Evolutionary conservation across 2,329 filamentous ascomycete genomes (phyloP).

Genomic region (Incumbomyces delicatus): DNA sequence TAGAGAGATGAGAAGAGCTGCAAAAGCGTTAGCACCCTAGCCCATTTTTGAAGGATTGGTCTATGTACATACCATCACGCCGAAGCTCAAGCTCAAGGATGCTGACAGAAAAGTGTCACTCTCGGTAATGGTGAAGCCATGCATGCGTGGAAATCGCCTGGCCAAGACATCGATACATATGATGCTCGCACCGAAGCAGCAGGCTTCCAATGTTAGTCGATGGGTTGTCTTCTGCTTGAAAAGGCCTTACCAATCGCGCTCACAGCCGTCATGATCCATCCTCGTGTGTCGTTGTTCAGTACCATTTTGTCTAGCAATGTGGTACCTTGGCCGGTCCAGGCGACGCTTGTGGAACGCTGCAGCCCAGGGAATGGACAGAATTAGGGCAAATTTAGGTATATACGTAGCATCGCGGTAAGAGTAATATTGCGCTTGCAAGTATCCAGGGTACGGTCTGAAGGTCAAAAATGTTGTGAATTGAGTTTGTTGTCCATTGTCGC

Average conservation of each 20-base stretch:
- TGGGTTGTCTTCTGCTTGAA: conserved; percentile 6
- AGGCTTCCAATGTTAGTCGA: conserved; percentile 29
- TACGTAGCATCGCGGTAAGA: too few relatives aligned
- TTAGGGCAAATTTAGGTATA: too few relatives aligned
- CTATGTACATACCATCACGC: conserved; percentile 67
- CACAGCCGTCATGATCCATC: conserved; percentile 81
- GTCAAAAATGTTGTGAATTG: too few relatives aligned
- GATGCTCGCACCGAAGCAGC: conserved; percentile 65
- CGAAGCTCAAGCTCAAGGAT: conserved; percentile 85
- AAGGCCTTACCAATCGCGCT: conserved; percentile 60
- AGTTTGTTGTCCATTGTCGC: too few relatives aligned
- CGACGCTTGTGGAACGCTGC: too few relatives aligned
- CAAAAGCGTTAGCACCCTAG: not conserved
- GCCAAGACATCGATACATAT: conserved; percentile 79
- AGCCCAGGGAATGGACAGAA: too few relatives aligned
- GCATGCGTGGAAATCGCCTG: conserved; percentile 60
- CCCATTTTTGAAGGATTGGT: not conserved
- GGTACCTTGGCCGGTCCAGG: too few relatives aligned
- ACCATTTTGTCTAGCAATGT: conserved; percentile 27
- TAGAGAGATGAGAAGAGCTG: conserved; percentile 76
- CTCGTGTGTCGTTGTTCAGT: conserved; percentile 71
- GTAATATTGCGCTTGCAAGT: too few relatives aligned
- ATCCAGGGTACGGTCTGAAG: too few relatives aligned
- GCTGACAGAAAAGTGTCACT: conserved; percentile 80
- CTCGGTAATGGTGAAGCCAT: conserved; percentile 75